Evolutionary conservation across 2,329 filamentous ascomycete species (phyloP).

Genomic region (Geosmithia flava): DNA sequence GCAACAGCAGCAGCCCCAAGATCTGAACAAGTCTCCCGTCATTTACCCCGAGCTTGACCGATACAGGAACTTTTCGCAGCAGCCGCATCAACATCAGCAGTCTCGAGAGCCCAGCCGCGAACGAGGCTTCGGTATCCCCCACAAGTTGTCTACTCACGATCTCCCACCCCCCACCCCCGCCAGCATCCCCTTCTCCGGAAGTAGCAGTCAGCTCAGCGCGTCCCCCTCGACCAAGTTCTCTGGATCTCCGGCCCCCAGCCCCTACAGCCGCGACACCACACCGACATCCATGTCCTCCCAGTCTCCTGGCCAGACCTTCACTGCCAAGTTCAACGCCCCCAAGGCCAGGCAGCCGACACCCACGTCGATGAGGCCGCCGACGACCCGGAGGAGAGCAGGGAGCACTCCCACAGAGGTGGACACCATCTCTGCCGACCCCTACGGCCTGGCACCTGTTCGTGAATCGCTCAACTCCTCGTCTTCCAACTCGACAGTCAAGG

Average conservation of each 20-base stretch:
- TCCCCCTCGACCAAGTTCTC: constrained; percentile 68
- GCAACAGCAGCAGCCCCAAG: background rate
- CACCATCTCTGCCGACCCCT: constrained; percentile 30
- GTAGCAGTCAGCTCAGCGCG: constrained; percentile 41
- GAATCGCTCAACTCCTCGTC: constrained; percentile 64
- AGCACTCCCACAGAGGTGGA: constrained; percentile 41
- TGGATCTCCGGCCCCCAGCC: constrained; percentile 54
- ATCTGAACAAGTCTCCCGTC: constrained; percentile 24
- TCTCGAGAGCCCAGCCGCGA: constrained; percentile 9
- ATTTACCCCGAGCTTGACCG: constrained; percentile 51
- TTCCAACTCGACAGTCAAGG: constrained; percentile 55
- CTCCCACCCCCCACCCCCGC: constrained; percentile 52
- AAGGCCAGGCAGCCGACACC: constrained; percentile 39
- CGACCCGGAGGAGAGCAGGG: constrained; percentile 44
- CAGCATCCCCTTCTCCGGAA: constrained; percentile 41
- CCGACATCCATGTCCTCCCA: constrained; percentile 69
- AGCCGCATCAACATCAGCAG: constrained; percentile 8
- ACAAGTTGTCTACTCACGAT: constrained; percentile 49
- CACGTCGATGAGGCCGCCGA: constrained; percentile 36
- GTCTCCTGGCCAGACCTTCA: constrained; percentile 50
- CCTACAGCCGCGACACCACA: constrained; percentile 67
- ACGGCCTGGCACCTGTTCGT: constrained; percentile 51
- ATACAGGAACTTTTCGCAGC: constrained; percentile 36
- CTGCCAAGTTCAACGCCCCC: constrained; percentile 29
- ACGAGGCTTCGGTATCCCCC: constrained; percentile 32